These are phyloP conservation scores for Biscutella auriculata DNA, from an alignment of 441 rosid species.

Conservation along the genomic window DNA sequence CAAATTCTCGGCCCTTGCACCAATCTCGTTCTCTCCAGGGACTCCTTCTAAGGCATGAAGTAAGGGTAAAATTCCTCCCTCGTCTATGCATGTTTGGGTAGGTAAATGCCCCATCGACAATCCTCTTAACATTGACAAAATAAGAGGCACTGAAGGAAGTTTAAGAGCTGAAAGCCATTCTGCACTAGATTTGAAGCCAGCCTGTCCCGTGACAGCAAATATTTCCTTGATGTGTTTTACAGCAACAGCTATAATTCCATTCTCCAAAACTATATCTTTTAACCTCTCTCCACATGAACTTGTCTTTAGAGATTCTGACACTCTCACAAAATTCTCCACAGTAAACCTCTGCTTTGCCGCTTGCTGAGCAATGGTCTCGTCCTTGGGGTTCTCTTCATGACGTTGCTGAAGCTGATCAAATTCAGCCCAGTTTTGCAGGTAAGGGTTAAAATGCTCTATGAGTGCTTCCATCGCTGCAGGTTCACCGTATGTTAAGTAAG, in stretches of 20 bases:
- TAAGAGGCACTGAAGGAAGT: slow-evolving; percentile 81
- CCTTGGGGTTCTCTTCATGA: slow-evolving; percentile 67
- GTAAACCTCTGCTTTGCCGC: slow-evolving; percentile 78
- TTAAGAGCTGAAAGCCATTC: slow-evolving; percentile 82
- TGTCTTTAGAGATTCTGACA: slow-evolving; percentile 96
- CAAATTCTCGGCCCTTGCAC: slow-evolving; percentile 97
- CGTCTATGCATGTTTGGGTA: slow-evolving; percentile 80
- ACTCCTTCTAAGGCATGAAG: slow-evolving; percentile 99
- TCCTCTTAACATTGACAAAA: slow-evolving; percentile 93
- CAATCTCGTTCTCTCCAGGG: slow-evolving; percentile 91
- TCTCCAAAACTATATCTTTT: slow-evolving; percentile 90
- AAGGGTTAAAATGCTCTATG: slow-evolving; percentile 82
- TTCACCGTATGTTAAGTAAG: slow-evolving; percentile 98
- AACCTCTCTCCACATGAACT: slow-evolving; percentile 98
- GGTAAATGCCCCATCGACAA: slow-evolving; percentile 95
- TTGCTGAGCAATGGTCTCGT: slow-evolving; percentile 58
- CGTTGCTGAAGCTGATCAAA: slow-evolving; percentile 76
- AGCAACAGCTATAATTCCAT: slow-evolving; percentile 80
- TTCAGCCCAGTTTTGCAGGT: slow-evolving; percentile 84
- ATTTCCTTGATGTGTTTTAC: slow-evolving; percentile 66
- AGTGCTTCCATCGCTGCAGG: slow-evolving; percentile 99
- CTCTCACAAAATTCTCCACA: slow-evolving; percentile 92
- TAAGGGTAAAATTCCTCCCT: slow-evolving; percentile 78
- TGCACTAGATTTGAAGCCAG: slow-evolving; percentile 59
- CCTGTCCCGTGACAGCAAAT: slow-evolving; percentile 72